phyloP scores from a whole-genome alignment of 73 alveolate species.

The Stentor coeruleus region DNA sequence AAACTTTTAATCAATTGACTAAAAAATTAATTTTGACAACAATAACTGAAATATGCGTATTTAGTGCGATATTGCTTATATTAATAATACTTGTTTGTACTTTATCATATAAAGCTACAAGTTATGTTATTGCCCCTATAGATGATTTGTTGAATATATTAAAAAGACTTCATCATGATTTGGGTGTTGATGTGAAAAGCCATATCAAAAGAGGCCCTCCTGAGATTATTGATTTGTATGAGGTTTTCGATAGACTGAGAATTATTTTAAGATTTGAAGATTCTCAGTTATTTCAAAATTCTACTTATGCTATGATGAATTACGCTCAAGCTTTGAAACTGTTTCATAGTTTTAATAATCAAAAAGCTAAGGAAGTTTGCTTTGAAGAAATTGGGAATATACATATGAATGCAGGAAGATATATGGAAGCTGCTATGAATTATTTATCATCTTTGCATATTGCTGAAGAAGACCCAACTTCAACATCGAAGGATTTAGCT shows the following conservation, averaged over 20 bases:
- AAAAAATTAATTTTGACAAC: neutral
- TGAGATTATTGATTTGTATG: neutral
- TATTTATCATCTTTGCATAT: neutral
- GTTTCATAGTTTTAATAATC: neutral
- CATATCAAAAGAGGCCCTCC: slow-evolving; percentile 9
- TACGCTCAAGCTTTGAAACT: slow-evolving; percentile 2
- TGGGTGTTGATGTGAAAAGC: slow-evolving; percentile 2
- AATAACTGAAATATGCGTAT: neutral
- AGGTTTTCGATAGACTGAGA: slow-evolving; percentile 13
- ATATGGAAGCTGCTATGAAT: slow-evolving; percentile 1
- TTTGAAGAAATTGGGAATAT: neutral
- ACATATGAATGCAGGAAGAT: neutral
- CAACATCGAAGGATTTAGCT: neutral
- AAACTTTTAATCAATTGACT: neutral
- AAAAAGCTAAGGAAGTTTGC: slow-evolving; percentile 1
- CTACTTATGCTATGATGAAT: slow-evolving; percentile 4
- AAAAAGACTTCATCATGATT: neutral
- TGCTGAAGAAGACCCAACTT: neutral
- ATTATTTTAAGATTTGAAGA: neutral
- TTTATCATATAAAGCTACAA: neutral
- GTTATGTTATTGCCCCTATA: neutral
- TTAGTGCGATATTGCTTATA: neutral
- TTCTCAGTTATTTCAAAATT: neutral
- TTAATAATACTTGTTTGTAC: neutral
- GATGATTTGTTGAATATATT: neutral